Conservation (phyloP, 768 basidiomycete genomes). For the Suillus occidentalis region DNA sequence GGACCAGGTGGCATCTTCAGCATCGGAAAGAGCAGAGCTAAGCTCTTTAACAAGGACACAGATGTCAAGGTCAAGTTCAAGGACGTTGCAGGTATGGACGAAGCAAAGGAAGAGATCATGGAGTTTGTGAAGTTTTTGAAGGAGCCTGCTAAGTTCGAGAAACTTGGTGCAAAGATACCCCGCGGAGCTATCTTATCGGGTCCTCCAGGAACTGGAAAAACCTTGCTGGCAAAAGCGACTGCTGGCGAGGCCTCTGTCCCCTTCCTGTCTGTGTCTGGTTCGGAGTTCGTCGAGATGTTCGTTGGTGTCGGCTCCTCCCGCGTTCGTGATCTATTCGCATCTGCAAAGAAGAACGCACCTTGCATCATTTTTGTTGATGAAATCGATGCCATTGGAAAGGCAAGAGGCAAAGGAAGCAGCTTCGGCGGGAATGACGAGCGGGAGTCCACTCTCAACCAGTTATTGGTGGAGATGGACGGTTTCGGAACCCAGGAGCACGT, state of each 20-base stretch:
- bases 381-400: slow-evolving; percentile 98
- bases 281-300: slow-evolving; percentile 99
- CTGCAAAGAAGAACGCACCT: slow-evolving; percentile 96
- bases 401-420: slow-evolving; percentile 73
- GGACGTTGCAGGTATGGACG: slow-evolving; percentile 99
- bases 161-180: slow-evolving; percentile 96
- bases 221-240: slow-evolving; percentile 95
- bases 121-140: slow-evolving; percentile 99
- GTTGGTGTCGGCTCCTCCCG: slow-evolving; percentile 98
- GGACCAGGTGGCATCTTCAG: slow-evolving; percentile 91
- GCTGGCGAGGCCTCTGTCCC: slow-evolving; percentile 98
- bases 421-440: slow-evolving; percentile 97
- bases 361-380: slow-evolving; percentile 99
- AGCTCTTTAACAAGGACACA: slow-evolving; percentile 95
- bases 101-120: slow-evolving; percentile 99
- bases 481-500: slow-evolving; percentile 97
- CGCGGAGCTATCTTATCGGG: slow-evolving; percentile 93
- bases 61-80: slow-evolving; percentile 91
- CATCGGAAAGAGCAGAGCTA: slow-evolving; percentile 94
- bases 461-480: slow-evolving; percentile 99
- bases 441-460: slow-evolving; percentile 95
- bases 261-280: slow-evolving; percentile 97
- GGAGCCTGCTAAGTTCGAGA: slow-evolving; percentile 92
- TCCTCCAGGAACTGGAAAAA: slow-evolving; percentile 98
- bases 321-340: slow-evolving; percentile 96